These are phyloP conservation scores for Diaporthe sp. DNA, from an alignment of 2,329 filamentous ascomycete species.

Conservation along the genomic window DNA sequence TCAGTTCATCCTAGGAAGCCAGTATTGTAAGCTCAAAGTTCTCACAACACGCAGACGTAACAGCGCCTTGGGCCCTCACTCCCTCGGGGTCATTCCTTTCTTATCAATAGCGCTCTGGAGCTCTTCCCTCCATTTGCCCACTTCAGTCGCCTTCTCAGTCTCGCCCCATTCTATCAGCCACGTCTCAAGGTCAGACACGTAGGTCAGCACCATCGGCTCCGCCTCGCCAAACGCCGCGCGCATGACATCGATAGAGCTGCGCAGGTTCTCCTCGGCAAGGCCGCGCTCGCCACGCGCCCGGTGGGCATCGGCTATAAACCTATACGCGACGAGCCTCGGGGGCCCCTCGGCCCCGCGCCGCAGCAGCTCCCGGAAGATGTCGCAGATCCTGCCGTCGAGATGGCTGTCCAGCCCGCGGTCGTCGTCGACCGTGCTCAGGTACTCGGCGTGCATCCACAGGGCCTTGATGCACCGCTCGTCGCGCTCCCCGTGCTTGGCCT, in stretches of 20 bases:
- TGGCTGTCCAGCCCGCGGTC: slow-evolving; percentile 2
- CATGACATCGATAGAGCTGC: slow-evolving; percentile 8
- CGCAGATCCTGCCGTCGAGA: background rate
- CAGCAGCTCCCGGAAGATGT: background rate
- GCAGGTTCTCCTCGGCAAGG: slow-evolving; percentile 2
- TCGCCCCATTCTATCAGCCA: slow-evolving; percentile 9
- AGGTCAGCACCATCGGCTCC: slow-evolving; percentile 15
- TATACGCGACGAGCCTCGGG: slow-evolving; percentile 2
- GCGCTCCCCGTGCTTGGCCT: slow-evolving; percentile 15
- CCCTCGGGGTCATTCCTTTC: background rate
- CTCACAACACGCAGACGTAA: background rate
- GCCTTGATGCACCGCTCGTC: slow-evolving; percentile 17
- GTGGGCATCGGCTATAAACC: background rate
- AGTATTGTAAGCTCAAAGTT: background rate
- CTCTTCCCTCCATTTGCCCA: background rate
- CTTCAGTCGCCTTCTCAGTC: background rate
- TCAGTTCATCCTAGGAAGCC: background rate
- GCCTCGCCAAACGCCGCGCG: background rate
- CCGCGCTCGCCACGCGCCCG: background rate
- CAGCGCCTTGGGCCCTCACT: background rate
- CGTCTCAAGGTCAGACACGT: slow-evolving; percentile 6
- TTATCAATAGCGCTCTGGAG: background rate
- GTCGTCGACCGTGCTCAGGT: background rate
- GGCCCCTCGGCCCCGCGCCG: background rate
- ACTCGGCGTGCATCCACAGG: slow-evolving; percentile 7